Percentiles rank a stretch among this genome's conserved stretches.
These are phyloP conservation scores for Ceratocystis huliohia DNA, from an alignment of 2,329 filamentous ascomycete species.

Conservation along the genomic window DNA sequence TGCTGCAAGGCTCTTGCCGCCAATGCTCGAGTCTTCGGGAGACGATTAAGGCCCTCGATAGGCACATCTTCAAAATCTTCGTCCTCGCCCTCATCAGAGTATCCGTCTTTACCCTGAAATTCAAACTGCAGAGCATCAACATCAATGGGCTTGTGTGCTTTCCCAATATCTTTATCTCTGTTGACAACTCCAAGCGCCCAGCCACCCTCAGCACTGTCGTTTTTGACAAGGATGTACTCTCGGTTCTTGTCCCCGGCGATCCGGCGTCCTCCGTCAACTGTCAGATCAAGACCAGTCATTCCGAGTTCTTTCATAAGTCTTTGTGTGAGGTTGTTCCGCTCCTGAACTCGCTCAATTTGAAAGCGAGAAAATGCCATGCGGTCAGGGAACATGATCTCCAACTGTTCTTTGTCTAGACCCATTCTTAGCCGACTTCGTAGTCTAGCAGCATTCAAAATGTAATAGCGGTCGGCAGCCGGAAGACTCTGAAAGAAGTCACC, in stretches of 20 bases:
- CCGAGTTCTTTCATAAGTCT: constrained; percentile 88
- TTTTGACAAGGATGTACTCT: constrained; percentile 93
- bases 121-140: constrained; percentile 56
- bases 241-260: constrained; percentile 76
- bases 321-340: constrained; percentile 90
- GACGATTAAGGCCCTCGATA: constrained; percentile 73
- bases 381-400: constrained; percentile 93
- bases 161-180: constrained; percentile 65
- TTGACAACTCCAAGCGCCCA: constrained; percentile 93
- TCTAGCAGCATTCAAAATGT: constrained; percentile 89
- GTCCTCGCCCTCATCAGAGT: constrained; percentile 54
- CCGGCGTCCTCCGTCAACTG: constrained; percentile 48
- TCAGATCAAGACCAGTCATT: constrained; percentile 65
- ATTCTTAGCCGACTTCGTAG: constrained; percentile 79
- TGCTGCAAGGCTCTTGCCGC: constrained; percentile 23
- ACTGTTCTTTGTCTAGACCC: constrained; percentile 91
- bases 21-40: constrained; percentile 44
- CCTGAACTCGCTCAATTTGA: constrained; percentile 85
- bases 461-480: constrained; percentile 83
- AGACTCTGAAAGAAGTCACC: constrained; percentile 89
- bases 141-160: constrained; percentile 80
- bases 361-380: constrained; percentile 95
- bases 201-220: constrained; percentile 85
- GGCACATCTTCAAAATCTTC: constrained; percentile 87
- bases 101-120: constrained; percentile 44